phyloP scores from a whole-genome alignment of 345 rosid genomes.

The Salix udensis region DNA sequence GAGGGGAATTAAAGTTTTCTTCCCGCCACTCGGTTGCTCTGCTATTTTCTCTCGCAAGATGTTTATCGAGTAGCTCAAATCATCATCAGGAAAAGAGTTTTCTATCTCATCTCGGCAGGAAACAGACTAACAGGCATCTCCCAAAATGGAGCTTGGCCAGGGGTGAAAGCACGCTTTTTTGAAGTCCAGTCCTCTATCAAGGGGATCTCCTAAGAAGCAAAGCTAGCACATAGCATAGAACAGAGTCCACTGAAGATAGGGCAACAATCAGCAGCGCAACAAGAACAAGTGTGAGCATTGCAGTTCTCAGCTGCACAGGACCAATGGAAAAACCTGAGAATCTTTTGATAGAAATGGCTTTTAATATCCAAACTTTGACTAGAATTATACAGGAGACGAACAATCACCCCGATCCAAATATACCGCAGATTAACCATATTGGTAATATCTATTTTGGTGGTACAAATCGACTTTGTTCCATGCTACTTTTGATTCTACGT shows the following conservation, averaged over 20 bases:
- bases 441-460: neutral
- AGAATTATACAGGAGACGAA: neutral
- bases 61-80: too few relatives aligned
- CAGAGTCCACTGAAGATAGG: slow-evolving; percentile 62
- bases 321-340: neutral
- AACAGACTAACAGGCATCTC: too few relatives aligned
- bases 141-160: neutral
- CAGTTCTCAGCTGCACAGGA: slow-evolving; percentile 68
- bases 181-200: slow-evolving; percentile 7
- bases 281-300: slow-evolving; percentile 60
- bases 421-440: neutral
- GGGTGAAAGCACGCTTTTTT: neutral
- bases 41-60: too few relatives aligned
- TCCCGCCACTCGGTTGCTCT: too few relatives aligned
- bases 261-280: slow-evolving; percentile 69
- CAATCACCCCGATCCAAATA: neutral
- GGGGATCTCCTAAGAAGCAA: slow-evolving; percentile 51
- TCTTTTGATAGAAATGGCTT: neutral
- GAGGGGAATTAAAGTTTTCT: neutral
- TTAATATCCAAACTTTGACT: neutral
- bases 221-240: slow-evolving; percentile 55
- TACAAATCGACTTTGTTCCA: neutral
- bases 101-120: too few relatives aligned
- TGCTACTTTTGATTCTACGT: neutral
- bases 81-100: too few relatives aligned